phyloP scores from a whole-genome alignment of 768 basidiomycete species.

The Pleurotus salmoneostramineus region DNA sequence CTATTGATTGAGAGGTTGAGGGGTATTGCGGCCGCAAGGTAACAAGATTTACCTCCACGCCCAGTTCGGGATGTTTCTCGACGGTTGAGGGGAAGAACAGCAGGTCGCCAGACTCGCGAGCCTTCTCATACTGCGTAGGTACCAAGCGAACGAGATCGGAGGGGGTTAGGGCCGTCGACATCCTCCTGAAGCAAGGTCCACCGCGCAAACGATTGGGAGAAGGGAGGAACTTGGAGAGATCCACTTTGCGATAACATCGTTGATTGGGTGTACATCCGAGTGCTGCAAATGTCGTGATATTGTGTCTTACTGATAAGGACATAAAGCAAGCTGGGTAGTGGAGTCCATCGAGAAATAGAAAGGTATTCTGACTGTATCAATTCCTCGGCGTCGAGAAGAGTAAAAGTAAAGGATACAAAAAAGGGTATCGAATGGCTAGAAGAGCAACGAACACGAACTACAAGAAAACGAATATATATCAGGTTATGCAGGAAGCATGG shows the following conservation, averaged over 20 bases:
- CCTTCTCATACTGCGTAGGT: slow-evolving; percentile 52
- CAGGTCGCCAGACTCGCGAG: slow-evolving; percentile 60
- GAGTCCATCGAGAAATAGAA: not conserved
- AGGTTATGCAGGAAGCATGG: not conserved
- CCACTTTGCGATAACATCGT: not conserved
- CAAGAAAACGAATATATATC: not conserved
- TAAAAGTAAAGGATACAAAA: slow-evolving; percentile 1
- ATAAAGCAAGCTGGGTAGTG: not conserved
- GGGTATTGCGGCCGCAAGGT: slow-evolving; percentile 3
- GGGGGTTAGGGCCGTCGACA: not conserved
- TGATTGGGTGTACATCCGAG: not conserved
- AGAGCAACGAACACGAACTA: not conserved
- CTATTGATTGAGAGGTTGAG: slow-evolving; percentile 34
- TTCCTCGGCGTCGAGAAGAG: slow-evolving; percentile 1
- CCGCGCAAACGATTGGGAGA: not conserved
- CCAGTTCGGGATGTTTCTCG: slow-evolving; percentile 54
- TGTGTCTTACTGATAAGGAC: not conserved
- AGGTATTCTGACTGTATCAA: slow-evolving; percentile 2
- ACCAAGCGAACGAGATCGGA: slow-evolving; percentile 53
- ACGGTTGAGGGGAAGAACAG: slow-evolving; percentile 77
- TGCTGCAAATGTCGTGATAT: not conserved
- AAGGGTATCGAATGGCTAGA: slow-evolving; percentile 6
- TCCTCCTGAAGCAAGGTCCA: not conserved
- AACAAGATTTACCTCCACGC: slow-evolving; percentile 50
- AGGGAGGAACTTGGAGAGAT: not conserved